A percentile compares a stretch with the other conserved stretches of the same genome.
These are phyloP conservation scores for Venturia pyrina DNA, from an alignment of 2,329 filamentous ascomycete species.

Conservation along the genomic window DNA sequence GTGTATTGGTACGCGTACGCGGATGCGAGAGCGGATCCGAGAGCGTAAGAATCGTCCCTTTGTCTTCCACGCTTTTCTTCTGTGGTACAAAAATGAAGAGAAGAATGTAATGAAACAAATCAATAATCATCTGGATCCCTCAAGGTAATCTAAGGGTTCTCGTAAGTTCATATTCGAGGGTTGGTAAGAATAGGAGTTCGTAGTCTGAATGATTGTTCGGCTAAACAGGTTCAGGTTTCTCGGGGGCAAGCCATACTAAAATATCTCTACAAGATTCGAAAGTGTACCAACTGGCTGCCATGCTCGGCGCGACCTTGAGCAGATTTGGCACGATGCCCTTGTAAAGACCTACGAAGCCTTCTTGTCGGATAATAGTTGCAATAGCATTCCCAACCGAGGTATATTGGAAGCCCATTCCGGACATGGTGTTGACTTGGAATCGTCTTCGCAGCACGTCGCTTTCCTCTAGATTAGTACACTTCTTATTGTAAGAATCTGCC, in stretches of 20 bases:
- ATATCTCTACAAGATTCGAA: conserved; percentile 92
- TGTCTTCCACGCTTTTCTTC: background rate
- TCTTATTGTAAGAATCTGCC: background rate
- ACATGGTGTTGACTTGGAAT: conserved; percentile 99
- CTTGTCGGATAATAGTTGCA: conserved; percentile 67
- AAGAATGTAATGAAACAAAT: background rate
- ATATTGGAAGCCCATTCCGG: conserved; percentile 94
- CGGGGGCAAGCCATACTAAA: conserved; percentile 50
- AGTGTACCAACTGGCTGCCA: conserved; percentile 97
- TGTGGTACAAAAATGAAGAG: background rate
- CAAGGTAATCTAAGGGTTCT: conserved; percentile 1
- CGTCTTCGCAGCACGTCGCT: conserved; percentile 86
- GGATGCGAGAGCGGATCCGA: background rate
- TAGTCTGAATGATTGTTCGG: background rate
- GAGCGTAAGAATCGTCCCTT: background rate
- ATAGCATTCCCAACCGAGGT: conserved; percentile 78
- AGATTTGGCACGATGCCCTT: conserved; percentile 94
- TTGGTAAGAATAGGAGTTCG: background rate
- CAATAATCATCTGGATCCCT: background rate
- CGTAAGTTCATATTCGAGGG: background rate
- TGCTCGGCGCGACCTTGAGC: conserved; percentile 93
- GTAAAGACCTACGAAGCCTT: conserved; percentile 79
- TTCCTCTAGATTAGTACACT: background rate
- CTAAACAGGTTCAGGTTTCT: conserved; percentile 1
- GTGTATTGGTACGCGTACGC: background rate